These are phyloP conservation scores for Sisymbrium altissimum DNA, from an alignment of 345 rosid species.

Conservation along the genomic window DNA sequence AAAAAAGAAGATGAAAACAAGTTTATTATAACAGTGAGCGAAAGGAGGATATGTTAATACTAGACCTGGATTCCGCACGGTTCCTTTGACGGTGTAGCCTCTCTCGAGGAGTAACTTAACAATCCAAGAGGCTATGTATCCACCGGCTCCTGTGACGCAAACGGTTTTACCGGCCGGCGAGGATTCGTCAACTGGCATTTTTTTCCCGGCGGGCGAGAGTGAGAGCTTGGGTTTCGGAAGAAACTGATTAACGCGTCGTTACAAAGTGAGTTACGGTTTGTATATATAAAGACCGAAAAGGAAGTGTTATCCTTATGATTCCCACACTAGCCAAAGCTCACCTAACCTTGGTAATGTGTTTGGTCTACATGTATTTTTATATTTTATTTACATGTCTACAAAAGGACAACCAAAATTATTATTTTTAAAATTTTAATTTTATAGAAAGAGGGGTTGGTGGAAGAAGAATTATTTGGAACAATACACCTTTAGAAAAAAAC, in stretches of 20 bases:
- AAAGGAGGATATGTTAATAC: too few species aligned
- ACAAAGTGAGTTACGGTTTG: background rate
- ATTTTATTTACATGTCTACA: background rate
- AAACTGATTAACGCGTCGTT: background rate
- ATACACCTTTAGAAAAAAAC: background rate
- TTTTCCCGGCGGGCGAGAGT: background rate
- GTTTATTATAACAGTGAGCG: background rate
- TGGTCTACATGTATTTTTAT: background rate
- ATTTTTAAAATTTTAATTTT: background rate
- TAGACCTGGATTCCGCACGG: conserved; percentile 81
- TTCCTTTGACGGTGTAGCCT: conserved; percentile 83
- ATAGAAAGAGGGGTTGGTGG: conserved; percentile 22
- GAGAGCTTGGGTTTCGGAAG: background rate
- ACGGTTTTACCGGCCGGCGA: conserved; percentile 50
- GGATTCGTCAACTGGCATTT: conserved; percentile 45
- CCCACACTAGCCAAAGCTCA: conserved; percentile 18
- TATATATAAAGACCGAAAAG: conserved; percentile 10
- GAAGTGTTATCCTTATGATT: background rate
- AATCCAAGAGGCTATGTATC: conserved; percentile 96
- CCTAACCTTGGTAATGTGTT: conserved; percentile 27
- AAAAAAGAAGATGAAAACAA: background rate
- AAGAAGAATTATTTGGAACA: conserved; percentile 9
- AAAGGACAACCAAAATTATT: background rate
- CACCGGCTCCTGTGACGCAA: conserved; percentile 98
- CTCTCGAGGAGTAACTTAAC: conserved; percentile 73